Conservation (phyloP, 208 protist genomes). For the Baffinella frigidus region DNA sequence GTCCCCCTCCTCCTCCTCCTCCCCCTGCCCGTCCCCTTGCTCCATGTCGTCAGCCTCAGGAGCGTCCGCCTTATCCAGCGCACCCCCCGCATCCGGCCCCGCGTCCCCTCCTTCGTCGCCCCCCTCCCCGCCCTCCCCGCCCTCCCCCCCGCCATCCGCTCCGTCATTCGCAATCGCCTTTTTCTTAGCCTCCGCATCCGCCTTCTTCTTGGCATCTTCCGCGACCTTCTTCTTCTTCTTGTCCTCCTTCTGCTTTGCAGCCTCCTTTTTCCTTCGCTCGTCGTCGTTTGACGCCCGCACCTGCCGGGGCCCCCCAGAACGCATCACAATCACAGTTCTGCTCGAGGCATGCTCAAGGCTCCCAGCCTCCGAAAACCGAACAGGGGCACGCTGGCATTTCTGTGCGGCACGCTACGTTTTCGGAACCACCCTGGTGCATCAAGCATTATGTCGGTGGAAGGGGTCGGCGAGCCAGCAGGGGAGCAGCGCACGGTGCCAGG, state of each 20-base stretch:
- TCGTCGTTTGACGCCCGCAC: too few species aligned
- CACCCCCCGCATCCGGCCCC: background rate
- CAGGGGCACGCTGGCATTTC: too few species aligned
- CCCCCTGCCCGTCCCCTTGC: background rate
- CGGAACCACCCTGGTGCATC: too few species aligned
- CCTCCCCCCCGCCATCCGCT: background rate
- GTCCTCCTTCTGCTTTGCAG: background rate
- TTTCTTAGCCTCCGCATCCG: background rate
- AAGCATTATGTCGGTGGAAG: too few species aligned
- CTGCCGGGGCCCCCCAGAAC: too few species aligned
- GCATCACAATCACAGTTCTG: too few species aligned
- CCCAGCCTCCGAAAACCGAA: too few species aligned
- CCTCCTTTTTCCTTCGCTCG: background rate
- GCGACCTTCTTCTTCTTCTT: background rate
- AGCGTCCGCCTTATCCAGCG: background rate
- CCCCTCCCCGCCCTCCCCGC: background rate
- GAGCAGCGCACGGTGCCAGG: too few species aligned
- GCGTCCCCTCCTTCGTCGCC: background rate
- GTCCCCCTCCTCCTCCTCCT: constrained; percentile 6
- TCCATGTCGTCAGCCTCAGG: background rate
- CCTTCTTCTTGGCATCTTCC: background rate
- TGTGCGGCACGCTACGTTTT: too few species aligned
- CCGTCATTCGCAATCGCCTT: background rate
- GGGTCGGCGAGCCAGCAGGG: too few species aligned
- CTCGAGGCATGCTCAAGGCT: too few species aligned